Conservation (phyloP, 805 yeast species). For the Kazachstania viticola region DNA sequence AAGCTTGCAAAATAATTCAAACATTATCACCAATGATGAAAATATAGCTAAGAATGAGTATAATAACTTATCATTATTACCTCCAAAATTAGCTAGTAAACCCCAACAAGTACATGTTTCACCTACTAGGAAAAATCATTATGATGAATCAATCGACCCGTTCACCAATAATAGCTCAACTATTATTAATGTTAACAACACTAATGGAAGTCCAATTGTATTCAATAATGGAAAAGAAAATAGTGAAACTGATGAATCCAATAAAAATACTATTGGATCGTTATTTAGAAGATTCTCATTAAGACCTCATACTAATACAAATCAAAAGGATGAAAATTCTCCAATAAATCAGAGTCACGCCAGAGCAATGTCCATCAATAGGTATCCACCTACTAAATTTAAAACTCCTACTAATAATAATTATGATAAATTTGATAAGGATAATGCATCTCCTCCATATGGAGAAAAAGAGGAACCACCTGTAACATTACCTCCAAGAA, state of each 20-base stretch:
- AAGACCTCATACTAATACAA: conserved; percentile 4
- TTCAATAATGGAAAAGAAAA: conserved; percentile 1
- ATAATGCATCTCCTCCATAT: conserved; percentile 16
- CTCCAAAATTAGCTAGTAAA: conserved; percentile 31
- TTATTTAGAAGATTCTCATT: conserved; percentile 7
- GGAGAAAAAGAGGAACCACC: neutral
- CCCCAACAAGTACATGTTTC: conserved; percentile 38
- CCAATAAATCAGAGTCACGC: conserved; percentile 1
- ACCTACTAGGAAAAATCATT: conserved; percentile 27
- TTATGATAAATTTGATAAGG: too few relatives aligned
- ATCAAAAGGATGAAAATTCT: neutral
- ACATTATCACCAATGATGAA: too few relatives aligned
- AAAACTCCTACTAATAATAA: neutral
- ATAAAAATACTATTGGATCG: neutral
- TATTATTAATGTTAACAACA: neutral
- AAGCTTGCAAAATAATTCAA: too few relatives aligned
- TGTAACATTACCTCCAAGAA: neutral
- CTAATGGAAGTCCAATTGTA: too few relatives aligned
- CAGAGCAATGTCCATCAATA: conserved; percentile 1
- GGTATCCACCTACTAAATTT: neutral
- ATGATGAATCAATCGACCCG: conserved; percentile 1
- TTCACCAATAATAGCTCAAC: neutral
- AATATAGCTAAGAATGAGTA: neutral
- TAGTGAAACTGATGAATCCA: neutral
- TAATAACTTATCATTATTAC: conserved; percentile 7